phyloP scores from a whole-genome alignment of 495 filamentous ascomycete genomes.

The Podospora appendiculata region DNA sequence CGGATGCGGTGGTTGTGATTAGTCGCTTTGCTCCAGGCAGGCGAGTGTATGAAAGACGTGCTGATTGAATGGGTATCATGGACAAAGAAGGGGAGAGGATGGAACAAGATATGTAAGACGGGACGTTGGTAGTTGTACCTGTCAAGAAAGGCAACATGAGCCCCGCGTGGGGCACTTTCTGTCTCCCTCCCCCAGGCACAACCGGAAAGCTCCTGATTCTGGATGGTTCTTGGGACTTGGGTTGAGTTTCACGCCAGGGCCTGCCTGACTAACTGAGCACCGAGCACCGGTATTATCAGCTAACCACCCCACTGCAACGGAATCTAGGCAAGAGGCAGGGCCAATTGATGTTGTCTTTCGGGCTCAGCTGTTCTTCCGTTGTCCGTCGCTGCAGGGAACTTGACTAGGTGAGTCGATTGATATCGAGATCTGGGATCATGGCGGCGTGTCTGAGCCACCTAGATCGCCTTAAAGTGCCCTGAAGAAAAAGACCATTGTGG shows the following conservation, averaged over 20 bases:
- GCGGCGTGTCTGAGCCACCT: no score
- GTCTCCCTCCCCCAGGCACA: no score
- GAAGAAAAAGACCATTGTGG: no score
- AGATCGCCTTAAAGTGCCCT: no score
- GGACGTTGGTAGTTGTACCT: neutral
- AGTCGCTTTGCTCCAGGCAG: neutral
- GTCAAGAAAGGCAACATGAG: neutral
- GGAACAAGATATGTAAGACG: neutral
- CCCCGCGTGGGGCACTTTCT: neutral
- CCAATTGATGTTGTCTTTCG: neutral
- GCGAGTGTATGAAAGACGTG: neutral
- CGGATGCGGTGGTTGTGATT: neutral
- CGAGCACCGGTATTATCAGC: no score
- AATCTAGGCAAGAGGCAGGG: no score
- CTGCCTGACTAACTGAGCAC: no score
- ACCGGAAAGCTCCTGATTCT: neutral
- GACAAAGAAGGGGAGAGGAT: neutral
- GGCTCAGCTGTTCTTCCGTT: no score
- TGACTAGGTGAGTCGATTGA: no score
- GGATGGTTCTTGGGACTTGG: neutral
- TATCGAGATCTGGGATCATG: no score
- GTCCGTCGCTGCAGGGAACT: no score
- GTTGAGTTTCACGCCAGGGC: neutral
- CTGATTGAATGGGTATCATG: constrained; percentile 1
- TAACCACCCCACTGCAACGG: no score